Base-by-base conservation (phyloP, 1,139 yeast genomes). In the Geotrichum reessii region DNA sequence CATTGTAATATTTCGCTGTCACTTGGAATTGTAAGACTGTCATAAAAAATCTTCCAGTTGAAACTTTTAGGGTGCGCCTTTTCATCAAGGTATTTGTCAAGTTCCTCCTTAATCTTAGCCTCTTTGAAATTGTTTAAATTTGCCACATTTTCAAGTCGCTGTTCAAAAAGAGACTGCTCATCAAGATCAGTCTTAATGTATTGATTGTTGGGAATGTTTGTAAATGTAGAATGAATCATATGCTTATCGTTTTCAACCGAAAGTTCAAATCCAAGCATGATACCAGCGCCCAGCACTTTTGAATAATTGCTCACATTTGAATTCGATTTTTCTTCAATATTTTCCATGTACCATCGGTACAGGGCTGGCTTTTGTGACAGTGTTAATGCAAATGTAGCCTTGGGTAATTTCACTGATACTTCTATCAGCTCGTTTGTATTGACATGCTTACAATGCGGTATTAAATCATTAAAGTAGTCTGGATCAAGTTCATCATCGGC, bases 241-340 rank as follows among this genome's bases (percentile, higher is more conserved):
- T 25, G 24, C 55, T 51, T 52, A 22, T 52, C 46, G 47, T 54
- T 28, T 37, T 47, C 37, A 47, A 57, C 19, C 37, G 46, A 40
- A 42, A 46, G 33, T 55, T 42, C 50, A 44, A 55, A 40, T 8
- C 59, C 59, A 21, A 47, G 22, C n/a, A 44, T 44, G 21, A 48
- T 50, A 6, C 28, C 56, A 4, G 52, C 40, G 14, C 60, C 68
- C 25, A 63, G 52, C 25, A 59, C 65, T 12, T 60, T 63, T 22
- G 60, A 60, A 17, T 62, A 63, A 11, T 64, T 47, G 12, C 56
- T 25, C 19, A 24, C 21, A 14, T 19, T 22, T 17, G 37, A 24
- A 24, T 47, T 47, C 7, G 50, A 14, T 31, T 22, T 11, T 49
- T 44, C 57, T 40, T 40, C 40, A 31, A 33, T 40, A 19, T 25